Percentiles rank a stretch among this genome's conserved stretches.
Conservation (phyloP, 306 rosid species). For the Vicia villosa region DNA sequence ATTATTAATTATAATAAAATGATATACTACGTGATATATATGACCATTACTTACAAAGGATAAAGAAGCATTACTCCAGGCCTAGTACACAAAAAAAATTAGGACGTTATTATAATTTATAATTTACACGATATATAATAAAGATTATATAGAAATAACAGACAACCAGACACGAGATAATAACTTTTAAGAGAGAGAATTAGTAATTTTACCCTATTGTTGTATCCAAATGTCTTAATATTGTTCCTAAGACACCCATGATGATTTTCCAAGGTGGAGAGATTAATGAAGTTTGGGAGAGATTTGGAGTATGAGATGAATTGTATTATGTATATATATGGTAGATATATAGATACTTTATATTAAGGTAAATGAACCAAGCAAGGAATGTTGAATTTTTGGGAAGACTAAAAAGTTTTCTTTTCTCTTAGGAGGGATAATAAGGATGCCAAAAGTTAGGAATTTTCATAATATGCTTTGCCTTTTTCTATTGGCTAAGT, state of each 20-base stretch:
- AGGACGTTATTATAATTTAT: constrained; percentile 11
- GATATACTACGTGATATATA: background rate
- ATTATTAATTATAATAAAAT: background rate
- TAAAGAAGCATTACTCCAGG: constrained; percentile 87
- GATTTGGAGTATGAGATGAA: constrained; percentile 22
- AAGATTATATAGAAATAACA: no score
- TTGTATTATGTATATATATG: constrained; percentile 28
- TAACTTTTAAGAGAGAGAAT: background rate
- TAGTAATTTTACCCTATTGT: constrained; percentile 58
- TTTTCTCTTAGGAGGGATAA: background rate
- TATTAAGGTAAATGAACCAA: constrained; percentile 35
- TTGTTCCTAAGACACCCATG: constrained; percentile 75
- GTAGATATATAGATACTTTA: background rate
- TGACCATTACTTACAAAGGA: constrained; percentile 73
- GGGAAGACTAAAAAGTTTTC: constrained; percentile 47
- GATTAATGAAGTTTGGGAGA: background rate
- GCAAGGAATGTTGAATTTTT: constrained; percentile 49
- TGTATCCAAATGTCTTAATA: constrained; percentile 74
- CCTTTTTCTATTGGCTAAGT: background rate
- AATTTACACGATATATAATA: no score
- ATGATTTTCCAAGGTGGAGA: constrained; percentile 6
- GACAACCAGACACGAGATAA: no score
- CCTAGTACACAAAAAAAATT: constrained; percentile 46
- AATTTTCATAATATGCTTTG: background rate
- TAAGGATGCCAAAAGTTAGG: constrained; percentile 7